Evolutionary conservation across 441 rosid species (phyloP).

Genomic region (Corymbia calophylla): DNA sequence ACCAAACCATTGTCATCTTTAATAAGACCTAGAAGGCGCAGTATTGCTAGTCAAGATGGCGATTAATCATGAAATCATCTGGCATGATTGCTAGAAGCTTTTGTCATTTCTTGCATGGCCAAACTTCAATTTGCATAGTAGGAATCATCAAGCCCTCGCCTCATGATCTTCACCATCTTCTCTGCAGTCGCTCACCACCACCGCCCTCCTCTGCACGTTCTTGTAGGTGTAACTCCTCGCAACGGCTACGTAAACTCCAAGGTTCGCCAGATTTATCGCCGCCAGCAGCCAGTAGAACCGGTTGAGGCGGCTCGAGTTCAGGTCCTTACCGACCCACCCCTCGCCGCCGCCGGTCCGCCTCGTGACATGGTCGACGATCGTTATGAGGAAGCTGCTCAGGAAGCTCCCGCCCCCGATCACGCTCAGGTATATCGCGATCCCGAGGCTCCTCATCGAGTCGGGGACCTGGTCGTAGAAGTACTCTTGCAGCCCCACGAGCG

Average conservation of each 20-base stretch:
- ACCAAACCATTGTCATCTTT: background rate
- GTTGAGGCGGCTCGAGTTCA: constrained; percentile 20
- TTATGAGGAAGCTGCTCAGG: constrained; percentile 25
- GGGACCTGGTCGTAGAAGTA: constrained; percentile 41
- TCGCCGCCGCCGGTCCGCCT: background rate
- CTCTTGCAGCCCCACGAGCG: constrained; percentile 34
- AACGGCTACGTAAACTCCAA: constrained; percentile 8
- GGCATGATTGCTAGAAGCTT: background rate
- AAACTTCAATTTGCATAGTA: background rate
- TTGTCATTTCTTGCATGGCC: background rate
- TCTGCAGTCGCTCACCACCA: background rate
- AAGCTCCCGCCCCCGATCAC: constrained; percentile 30
- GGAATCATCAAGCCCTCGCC: background rate
- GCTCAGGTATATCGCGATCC: constrained; percentile 29
- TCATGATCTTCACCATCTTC: background rate
- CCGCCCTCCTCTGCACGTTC: constrained; percentile 8
- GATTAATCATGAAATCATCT: background rate
- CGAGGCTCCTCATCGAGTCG: constrained; percentile 39
- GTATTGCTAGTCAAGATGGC: background rate
- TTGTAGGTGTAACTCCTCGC: constrained; percentile 23
- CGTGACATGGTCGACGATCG: constrained; percentile 8
- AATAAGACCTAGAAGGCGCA: background rate
- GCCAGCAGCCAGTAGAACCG: constrained; percentile 21
- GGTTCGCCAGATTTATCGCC: constrained; percentile 2
- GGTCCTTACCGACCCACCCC: constrained; percentile 28